Evolutionary conservation across 495 filamentous ascomycete genomes (phyloP), one percentile per base, ranked within the genome.

Genomic region (Xylaria longipes): DNA sequence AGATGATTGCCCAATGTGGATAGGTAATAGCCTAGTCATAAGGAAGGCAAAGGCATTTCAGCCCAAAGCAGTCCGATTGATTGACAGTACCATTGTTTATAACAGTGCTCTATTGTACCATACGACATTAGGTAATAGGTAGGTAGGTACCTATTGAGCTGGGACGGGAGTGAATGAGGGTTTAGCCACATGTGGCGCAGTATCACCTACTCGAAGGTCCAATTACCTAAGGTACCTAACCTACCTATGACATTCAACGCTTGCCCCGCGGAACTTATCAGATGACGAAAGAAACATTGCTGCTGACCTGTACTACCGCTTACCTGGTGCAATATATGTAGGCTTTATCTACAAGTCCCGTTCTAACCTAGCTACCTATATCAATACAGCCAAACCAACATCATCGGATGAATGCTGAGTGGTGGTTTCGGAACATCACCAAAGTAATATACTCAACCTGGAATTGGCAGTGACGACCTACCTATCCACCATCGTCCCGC

Each of bases 271-370:
- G 63, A 65, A 65, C 63, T 35, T 31, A 5, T n/a, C 31, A 41
- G 63, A 65, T 65, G 63, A 65, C 63, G 63, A 50, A 65, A 65
- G 63, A 65, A 65, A n/a, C 17, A 65, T 22, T n/a, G 15, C 25
- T 52, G 31, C 33, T 35, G 57, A 35, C 57, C 17, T 60, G 15
- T 31, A 7, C 52, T 54, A 50, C 46, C n/a, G 25, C 46, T 50
- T 50, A 54, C n/a, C n/a, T n/a, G n/a, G 50, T 29, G 25, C 52
- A 14, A 56, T 46, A 58, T 58, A 60, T n/a, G 56, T 58, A 9
- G 31, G 56, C 27, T 35, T 35, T 58, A 56, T 17, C 22, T 56
- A 58, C 56, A 54, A 29, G 1, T 50, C 3, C 56, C 1, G 31
- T 8, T n/a, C 56, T 58, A 58, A 9, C 54, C 56, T 58, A 58